phyloP scores from a whole-genome alignment of 2,329 filamentous ascomycete species.

The Phaeophleospora eucalypticola region DNA sequence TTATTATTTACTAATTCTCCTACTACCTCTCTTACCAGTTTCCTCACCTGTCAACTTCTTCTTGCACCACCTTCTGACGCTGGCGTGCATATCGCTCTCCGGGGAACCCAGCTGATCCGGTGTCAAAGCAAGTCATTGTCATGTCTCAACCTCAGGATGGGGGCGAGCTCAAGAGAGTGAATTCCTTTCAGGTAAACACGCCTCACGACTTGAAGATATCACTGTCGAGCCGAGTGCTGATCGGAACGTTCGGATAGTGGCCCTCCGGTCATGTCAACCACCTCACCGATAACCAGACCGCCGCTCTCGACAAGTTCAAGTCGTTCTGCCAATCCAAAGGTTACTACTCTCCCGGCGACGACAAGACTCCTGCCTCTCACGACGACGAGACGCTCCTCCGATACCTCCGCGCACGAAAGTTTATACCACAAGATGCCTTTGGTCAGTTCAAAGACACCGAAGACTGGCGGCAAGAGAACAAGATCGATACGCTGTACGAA shows the following conservation, averaged over 20 bases:
- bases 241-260: conserved; percentile 50
- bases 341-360: conserved; percentile 51
- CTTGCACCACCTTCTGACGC: too few species aligned
- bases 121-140: too few species aligned
- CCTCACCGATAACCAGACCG: conserved; percentile 64
- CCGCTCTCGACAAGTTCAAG: conserved; percentile 70
- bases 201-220: conserved; percentile 3
- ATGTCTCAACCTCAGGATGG: conserved; percentile 9
- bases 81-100: too few species aligned
- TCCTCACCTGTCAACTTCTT: too few species aligned
- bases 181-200: conserved; percentile 29
- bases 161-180: conserved; percentile 25
- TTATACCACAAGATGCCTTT: conserved; percentile 71
- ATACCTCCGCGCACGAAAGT: conserved; percentile 80
- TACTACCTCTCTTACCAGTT: neutral
- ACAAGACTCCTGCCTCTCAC: conserved; percentile 52
- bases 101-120: neutral
- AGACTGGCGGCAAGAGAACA: conserved; percentile 76
- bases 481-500: conserved; percentile 74
- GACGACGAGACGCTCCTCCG: conserved; percentile 74
- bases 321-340: conserved; percentile 59
- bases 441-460: conserved; percentile 84
- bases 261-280: conserved; percentile 77
- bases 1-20: neutral
- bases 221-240: neutral